phyloP scores from a whole-genome alignment of 2,329 filamentous ascomycete genomes.

The Aspergillus tubingensis region DNA sequence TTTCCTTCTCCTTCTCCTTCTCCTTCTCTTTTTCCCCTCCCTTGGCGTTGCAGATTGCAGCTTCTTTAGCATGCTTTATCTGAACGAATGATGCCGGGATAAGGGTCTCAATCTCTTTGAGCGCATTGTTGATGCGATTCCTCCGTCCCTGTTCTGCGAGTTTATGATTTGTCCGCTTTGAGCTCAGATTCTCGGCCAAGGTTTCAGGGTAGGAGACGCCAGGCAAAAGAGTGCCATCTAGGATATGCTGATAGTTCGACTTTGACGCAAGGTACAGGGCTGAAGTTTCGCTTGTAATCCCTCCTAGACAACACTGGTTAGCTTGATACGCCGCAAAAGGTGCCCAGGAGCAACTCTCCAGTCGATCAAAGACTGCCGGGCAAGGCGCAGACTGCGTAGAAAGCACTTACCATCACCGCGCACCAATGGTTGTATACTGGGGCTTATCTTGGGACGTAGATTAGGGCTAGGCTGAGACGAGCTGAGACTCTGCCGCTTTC shows the following conservation, averaged over 20 bases:
- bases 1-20: constrained; percentile 55
- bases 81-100: constrained; percentile 62
- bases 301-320: constrained; percentile 27
- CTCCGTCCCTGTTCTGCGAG: constrained; percentile 94
- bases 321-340: neutral
- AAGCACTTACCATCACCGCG: constrained; percentile 63
- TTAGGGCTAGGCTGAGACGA: constrained; percentile 83
- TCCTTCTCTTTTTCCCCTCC: constrained; percentile 52
- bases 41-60: constrained; percentile 42
- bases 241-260: constrained; percentile 96
- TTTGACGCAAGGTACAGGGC: constrained; percentile 85
- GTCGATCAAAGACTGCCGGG: neutral
- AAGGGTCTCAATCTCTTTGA: constrained; percentile 86
- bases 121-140: constrained; percentile 90
- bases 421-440: constrained; percentile 87
- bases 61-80: constrained; percentile 43
- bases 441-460: constrained; percentile 83
- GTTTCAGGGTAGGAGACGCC: constrained; percentile 89
- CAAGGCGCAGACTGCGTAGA: constrained; percentile 26
- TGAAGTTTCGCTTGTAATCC: constrained; percentile 59
- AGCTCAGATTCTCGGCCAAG: constrained; percentile 89
- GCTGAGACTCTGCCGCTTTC: constrained; percentile 70
- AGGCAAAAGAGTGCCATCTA: constrained; percentile 88
- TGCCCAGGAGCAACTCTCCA: neutral
- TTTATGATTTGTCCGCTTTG: constrained; percentile 96